Percentiles rank a stretch among this genome's conserved stretches.
Evolutionary conservation across 805 yeast genomes (phyloP).

Genomic region (Jamesozyma hellenica): DNA sequence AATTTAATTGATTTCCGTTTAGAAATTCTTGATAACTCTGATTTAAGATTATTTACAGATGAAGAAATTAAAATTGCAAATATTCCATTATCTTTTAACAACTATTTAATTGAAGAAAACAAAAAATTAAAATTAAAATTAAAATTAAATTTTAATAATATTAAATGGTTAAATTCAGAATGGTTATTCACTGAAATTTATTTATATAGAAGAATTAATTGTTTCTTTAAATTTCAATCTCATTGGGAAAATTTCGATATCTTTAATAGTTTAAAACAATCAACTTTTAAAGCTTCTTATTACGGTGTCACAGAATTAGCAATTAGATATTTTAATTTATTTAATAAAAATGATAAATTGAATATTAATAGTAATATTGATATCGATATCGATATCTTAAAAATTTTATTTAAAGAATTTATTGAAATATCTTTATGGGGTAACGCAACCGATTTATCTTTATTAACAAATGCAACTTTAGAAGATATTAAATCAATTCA

Average conservation of each 20-base stretch:
- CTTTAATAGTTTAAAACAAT: constrained; percentile 58
- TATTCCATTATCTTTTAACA: constrained; percentile 52
- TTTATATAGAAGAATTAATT: constrained; percentile 58
- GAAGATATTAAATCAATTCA: constrained; percentile 88
- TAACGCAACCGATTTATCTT: constrained; percentile 88
- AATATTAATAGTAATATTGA: constrained; percentile 17
- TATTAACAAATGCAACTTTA: constrained; percentile 76
- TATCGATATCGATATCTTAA: constrained; percentile 36
- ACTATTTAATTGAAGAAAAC: constrained; percentile 27
- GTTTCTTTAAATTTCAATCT: constrained; percentile 31
- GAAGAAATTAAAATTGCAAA: constrained; percentile 29
- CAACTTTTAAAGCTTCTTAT: constrained; percentile 64
- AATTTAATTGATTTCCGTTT: constrained; percentile 36
- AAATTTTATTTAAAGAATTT: constrained; percentile 67
- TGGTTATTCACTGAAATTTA: constrained; percentile 88
- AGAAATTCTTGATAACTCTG: constrained; percentile 35
- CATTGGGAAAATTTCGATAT: constrained; percentile 51
- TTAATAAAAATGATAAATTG: constrained; percentile 18
- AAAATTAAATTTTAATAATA: too few relatives aligned
- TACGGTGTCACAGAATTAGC: constrained; percentile 78
- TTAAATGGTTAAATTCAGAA: constrained; percentile 76
- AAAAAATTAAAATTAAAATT: too few relatives aligned
- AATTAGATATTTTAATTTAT: constrained; percentile 42
- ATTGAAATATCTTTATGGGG: constrained; percentile 93
- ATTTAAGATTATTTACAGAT: constrained; percentile 37